A percentile compares a stretch with the other conserved stretches of the same genome.
These are phyloP conservation scores for Termitomyces sp. DNA, from an alignment of 768 basidiomycete genomes.

Conservation along the genomic window DNA sequence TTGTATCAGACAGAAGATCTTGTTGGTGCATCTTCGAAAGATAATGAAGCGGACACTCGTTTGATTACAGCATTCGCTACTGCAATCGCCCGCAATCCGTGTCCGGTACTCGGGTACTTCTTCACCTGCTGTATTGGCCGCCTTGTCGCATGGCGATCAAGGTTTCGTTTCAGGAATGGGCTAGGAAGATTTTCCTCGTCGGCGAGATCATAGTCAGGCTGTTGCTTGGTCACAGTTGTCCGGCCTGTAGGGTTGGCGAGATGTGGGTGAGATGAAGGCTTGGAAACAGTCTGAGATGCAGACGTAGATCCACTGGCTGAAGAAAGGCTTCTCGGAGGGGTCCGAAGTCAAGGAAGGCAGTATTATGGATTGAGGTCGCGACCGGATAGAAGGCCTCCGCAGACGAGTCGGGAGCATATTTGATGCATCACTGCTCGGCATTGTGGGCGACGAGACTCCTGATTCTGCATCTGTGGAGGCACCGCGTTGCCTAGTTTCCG, in stretches of 20 bases:
- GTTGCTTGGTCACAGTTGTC: constrained; percentile 20
- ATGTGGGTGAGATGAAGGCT: constrained; percentile 42
- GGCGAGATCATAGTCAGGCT: constrained; percentile 54
- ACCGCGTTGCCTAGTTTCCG: constrained; percentile 14
- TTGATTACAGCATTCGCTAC: constrained; percentile 45
- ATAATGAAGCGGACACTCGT: constrained; percentile 16
- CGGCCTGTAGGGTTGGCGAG: constrained; percentile 19
- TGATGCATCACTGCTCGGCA: constrained; percentile 6
- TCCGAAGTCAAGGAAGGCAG: constrained; percentile 36
- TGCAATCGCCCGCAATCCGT: constrained; percentile 55
- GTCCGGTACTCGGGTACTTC: constrained; percentile 47
- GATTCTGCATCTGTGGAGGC: constrained; percentile 19
- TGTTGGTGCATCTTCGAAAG: constrained; percentile 7
- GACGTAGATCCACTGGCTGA: constrained; percentile 13
- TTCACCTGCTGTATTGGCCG: constrained; percentile 16
- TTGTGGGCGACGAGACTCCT: constrained; percentile 14
- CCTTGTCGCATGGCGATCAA: constrained; percentile 18
- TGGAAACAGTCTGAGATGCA: constrained; percentile 22
- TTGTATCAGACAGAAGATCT: constrained; percentile 15
- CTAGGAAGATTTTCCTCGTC: constrained; percentile 86
- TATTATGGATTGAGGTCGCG: constrained; percentile 24
- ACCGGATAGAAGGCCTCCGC: constrained; percentile 53
- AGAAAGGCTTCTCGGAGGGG: constrained; percentile 27
- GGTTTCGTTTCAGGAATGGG: constrained; percentile 63
- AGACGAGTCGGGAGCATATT: constrained; percentile 39